phyloP scores from a whole-genome alignment of 768 basidiomycete species.

The Boletus pseudo-olivaceus region DNA sequence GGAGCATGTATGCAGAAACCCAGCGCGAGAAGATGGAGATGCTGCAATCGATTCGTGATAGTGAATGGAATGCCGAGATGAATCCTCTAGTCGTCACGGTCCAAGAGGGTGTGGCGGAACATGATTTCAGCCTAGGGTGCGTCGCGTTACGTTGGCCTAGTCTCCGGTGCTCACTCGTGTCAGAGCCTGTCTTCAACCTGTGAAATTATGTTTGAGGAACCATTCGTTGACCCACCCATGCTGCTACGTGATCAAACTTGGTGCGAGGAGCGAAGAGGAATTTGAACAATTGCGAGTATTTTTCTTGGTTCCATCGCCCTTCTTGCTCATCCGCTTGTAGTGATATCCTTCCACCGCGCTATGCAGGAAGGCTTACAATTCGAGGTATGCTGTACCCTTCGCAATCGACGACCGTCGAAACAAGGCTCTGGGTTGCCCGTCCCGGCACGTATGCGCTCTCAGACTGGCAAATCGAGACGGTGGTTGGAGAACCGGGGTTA shows the following conservation, averaged over 20 bases:
- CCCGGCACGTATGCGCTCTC: constrained; percentile 65
- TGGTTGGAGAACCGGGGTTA: constrained; percentile 44
- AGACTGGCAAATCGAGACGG: constrained; percentile 67
- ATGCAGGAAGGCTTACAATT: constrained; percentile 64
- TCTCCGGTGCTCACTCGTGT: constrained; percentile 4
- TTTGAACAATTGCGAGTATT: constrained; percentile 22
- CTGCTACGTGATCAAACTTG: constrained; percentile 55
- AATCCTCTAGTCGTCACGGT: constrained; percentile 62
- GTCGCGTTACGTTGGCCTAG: constrained; percentile 25
- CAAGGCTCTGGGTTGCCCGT: constrained; percentile 56
- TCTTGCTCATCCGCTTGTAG: constrained; percentile 28
- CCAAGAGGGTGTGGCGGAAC: constrained; percentile 44
- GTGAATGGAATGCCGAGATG: constrained; percentile 78
- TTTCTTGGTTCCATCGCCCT: not conserved
- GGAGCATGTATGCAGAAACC: constrained; percentile 92
- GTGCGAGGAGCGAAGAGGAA: constrained; percentile 21
- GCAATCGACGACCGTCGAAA: constrained; percentile 39
- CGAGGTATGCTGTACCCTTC: constrained; percentile 56
- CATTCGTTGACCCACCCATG: constrained; percentile 61
- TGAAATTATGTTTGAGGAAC: constrained; percentile 63
- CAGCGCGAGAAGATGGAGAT: constrained; percentile 66
- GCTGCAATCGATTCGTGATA: constrained; percentile 59
- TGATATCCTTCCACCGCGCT: constrained; percentile 48
- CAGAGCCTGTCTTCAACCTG: constrained; percentile 54
- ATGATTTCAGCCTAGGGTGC: constrained; percentile 72